Evolutionary conservation across 306 rosid species (phyloP).

Genomic region (Trifolium pratense): DNA sequence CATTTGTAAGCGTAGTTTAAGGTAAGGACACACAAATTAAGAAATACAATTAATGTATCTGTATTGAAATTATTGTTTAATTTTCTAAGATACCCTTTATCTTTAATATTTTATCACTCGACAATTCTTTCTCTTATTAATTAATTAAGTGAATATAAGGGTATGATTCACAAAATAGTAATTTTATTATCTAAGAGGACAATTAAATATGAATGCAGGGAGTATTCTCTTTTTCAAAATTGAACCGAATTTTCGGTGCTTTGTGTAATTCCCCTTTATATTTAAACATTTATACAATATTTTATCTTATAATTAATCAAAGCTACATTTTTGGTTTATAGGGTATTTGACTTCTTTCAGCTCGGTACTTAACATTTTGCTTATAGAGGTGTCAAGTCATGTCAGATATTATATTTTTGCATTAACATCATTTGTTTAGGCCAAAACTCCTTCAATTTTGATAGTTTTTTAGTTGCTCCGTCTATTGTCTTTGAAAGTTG

Average conservation of each 20-base stretch:
- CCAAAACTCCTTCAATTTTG: not conserved
- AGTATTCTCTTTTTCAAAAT: conserved; percentile 8
- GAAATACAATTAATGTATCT: conserved; percentile 10
- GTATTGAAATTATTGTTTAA: not conserved
- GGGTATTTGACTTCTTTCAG: conserved; percentile 19
- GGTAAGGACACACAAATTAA: not conserved
- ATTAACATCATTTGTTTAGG: conserved; percentile 25
- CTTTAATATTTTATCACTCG: not conserved
- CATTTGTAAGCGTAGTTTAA: conserved; percentile 5
- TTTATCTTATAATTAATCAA: conserved; percentile 29
- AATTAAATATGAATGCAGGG: not conserved
- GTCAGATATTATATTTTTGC: conserved; percentile 13
- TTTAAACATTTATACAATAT: conserved; percentile 16
- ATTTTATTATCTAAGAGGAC: not conserved
- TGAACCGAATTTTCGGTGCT: conserved; percentile 13
- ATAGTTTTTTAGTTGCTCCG: conserved; percentile 21
- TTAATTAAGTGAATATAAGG: not conserved
- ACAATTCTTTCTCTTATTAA: not conserved
- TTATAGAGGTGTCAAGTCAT: conserved; percentile 20
- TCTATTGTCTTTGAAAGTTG: conserved; percentile 36
- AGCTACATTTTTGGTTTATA: conserved; percentile 23
- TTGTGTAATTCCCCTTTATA: not conserved
- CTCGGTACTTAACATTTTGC: conserved; percentile 22
- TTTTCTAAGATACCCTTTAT: no score
- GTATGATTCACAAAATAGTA: not conserved